Conservation (phyloP, 805 yeast species). For the Myxozyma vanderwaltii region DNA sequence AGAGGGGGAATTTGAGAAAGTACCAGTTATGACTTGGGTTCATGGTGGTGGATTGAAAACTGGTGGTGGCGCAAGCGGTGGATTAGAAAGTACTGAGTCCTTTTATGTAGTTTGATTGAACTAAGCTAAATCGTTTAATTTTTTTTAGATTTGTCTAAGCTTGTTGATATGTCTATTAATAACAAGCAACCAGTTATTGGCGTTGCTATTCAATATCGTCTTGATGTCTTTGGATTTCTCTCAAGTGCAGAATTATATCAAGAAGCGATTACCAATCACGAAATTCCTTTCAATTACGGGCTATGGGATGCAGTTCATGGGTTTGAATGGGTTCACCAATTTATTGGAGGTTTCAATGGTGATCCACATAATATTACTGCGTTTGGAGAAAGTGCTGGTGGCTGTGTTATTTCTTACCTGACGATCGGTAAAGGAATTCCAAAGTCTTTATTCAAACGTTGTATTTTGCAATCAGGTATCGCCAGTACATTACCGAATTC, state of each 20-base stretch:
- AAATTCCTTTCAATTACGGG: slow-evolving; percentile 42
- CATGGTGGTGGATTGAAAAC: slow-evolving; percentile 52
- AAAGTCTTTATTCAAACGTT: slow-evolving; percentile 7
- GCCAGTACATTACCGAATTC: slow-evolving; percentile 4
- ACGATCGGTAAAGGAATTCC: not conserved
- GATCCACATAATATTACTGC: slow-evolving; percentile 46
- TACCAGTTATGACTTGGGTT: slow-evolving; percentile 37
- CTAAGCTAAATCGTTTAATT: not conserved
- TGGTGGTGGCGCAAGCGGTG: slow-evolving; percentile 37
- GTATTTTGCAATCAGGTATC: slow-evolving; percentile 15
- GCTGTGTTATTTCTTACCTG: slow-evolving; percentile 5
- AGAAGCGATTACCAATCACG: slow-evolving; percentile 36
- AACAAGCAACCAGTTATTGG: slow-evolving; percentile 43
- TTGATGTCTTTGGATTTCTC: slow-evolving; percentile 49
- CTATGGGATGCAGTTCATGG: slow-evolving; percentile 44
- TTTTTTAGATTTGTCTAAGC: slow-evolving; percentile 14
- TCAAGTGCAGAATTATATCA: slow-evolving; percentile 46
- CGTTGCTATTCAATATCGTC: slow-evolving; percentile 47
- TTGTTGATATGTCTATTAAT: slow-evolving; percentile 23
- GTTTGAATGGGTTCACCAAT: slow-evolving; percentile 48
- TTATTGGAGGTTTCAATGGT: slow-evolving; percentile 50
- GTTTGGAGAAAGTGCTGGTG: slow-evolving; percentile 50
- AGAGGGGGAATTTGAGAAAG: not conserved
- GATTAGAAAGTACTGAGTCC: slow-evolving; percentile 10
- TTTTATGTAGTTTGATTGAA: not conserved